phyloP scores from a whole-genome alignment of 164 flowering plant species.

The Tetrastigma voinierianum region DNA sequence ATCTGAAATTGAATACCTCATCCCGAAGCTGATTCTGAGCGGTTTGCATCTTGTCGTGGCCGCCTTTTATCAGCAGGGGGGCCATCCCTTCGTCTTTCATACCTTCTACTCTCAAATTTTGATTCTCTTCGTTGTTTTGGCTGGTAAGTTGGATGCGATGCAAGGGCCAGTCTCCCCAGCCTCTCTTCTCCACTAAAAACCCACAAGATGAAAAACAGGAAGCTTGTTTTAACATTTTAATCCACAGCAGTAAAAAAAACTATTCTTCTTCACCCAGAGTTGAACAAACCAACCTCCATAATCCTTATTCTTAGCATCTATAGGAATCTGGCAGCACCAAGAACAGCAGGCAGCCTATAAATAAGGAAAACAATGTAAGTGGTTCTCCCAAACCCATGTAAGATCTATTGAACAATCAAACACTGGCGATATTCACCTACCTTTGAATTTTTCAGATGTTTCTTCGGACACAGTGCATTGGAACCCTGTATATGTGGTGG shows the following conservation, averaged over 20 bases:
- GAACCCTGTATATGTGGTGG: slow-evolving; percentile 97
- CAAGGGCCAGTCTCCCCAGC: slow-evolving; percentile 97
- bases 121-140: slow-evolving; percentile 68
- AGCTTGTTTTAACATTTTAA: not conserved
- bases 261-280: not conserved
- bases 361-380: not conserved
- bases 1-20: slow-evolving; percentile 26
- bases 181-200: slow-evolving; percentile 76
- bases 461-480: slow-evolving; percentile 93
- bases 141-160: slow-evolving; percentile 87
- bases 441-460: slow-evolving; percentile 94
- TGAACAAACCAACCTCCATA: slow-evolving; percentile 72
- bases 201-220: not conserved
- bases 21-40: slow-evolving; percentile 42
- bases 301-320: slow-evolving; percentile 96
- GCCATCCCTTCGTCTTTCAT: slow-evolving; percentile 77
- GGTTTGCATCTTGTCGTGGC: slow-evolving; percentile 45
- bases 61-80: slow-evolving; percentile 59
- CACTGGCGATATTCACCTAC: slow-evolving; percentile 21
- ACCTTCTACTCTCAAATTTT: slow-evolving; percentile 68
- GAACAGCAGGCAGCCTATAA: slow-evolving; percentile 89
- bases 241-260: not conserved
- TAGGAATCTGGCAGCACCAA: slow-evolving; percentile 96
- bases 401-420: not conserved
- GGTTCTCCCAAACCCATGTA: not conserved